Base-by-base conservation (phyloP, 2,329 filamentous ascomycete species). In the Coccinonectria pachysandricola region DNA sequence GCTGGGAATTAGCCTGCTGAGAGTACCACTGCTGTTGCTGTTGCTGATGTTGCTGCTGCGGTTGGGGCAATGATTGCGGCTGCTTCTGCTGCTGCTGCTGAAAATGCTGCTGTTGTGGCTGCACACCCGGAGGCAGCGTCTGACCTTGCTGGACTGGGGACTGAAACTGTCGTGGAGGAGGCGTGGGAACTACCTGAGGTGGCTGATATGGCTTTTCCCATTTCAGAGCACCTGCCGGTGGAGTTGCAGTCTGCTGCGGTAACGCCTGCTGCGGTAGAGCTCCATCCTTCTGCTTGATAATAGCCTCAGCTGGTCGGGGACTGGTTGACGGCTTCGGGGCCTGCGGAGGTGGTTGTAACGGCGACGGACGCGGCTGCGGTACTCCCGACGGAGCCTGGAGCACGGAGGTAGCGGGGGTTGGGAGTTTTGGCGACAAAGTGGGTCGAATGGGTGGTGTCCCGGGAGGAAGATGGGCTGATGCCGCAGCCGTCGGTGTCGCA, bases 171-270 rank as follows among this genome's bases (percentile, higher is more conserved):
- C 47, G 39, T 17, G 44, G 28, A 12, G 42, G 32, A 5, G 45
- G 44, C 6, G 42, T 34, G 12, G 44, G 45, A 21, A 39, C 28
- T 12, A 43, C 14, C 8, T 45, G 44, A 3, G 46, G 47, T 21
- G 55, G 56, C 28, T 57, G 55, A 32, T 59, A 57, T 8, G 57
- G 54, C 37, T 55, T 57, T 37, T 60, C 57, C 57, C 57, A 60
- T 28, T 59, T 60, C 11, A 58, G 31, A 18, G 41, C 32, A 6
- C 46, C 46, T 12, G 42, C 40, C 19, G 37, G 37, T 16, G 46
- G 42, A 6, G 44, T 36, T 4, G 35, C 13, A 15, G 37, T 26
- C 21, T 45, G 46, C n/a, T n/a, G n/a, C n/a, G n/a, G n/a, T n/a
- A n/a, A n/a, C n/a, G n/a, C n/a, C n/a, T n/a, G 42, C 31, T 5